Conservation (phyloP, 2,329 filamentous ascomycete genomes). For the Plenodomus biglobosus region DNA sequence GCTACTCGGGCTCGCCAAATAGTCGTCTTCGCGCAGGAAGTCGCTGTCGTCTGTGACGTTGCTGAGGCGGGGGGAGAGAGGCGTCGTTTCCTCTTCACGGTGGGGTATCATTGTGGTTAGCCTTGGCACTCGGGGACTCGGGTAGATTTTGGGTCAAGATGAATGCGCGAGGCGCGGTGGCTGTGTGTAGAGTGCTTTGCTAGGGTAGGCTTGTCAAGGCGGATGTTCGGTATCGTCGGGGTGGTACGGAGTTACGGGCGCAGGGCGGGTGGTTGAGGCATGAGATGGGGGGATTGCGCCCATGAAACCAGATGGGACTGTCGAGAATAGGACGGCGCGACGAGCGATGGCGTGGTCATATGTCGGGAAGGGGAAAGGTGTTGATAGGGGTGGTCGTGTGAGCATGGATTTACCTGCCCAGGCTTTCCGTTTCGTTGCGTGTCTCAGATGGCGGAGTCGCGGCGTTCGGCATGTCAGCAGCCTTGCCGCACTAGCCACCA, state of each 20-base stretch:
- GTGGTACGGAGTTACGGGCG: constrained; percentile 23
- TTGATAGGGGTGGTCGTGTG: not conserved
- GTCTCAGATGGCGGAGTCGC: constrained; percentile 11
- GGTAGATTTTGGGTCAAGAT: too few species aligned
- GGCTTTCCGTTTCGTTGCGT: not conserved
- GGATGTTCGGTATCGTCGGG: constrained; percentile 18
- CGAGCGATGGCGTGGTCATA: not conserved
- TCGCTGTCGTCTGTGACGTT: constrained; percentile 24
- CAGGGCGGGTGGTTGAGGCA: constrained; percentile 27
- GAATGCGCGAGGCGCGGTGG: too few species aligned
- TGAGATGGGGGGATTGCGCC: constrained; percentile 21
- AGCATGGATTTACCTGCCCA: not conserved
- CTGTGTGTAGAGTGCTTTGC: too few species aligned
- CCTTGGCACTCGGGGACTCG: too few species aligned
- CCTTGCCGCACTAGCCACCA: constrained; percentile 12
- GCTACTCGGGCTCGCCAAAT: constrained; percentile 32
- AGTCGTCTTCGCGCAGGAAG: constrained; percentile 28
- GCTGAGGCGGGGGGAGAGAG: constrained; percentile 31
- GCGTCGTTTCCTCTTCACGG: constrained; percentile 19
- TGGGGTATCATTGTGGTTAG: constrained; percentile 12
- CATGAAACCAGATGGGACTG: constrained; percentile 21
- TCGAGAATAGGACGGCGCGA: constrained; percentile 4
- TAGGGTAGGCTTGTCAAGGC: constrained; percentile 19
- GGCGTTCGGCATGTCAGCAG: not conserved
- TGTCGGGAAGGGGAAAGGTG: not conserved